Percentiles rank a stretch among this genome's conserved stretches.
Evolutionary conservation across 2,329 filamentous ascomycete species (phyloP).

Genomic region (Apiospora phragmitis): DNA sequence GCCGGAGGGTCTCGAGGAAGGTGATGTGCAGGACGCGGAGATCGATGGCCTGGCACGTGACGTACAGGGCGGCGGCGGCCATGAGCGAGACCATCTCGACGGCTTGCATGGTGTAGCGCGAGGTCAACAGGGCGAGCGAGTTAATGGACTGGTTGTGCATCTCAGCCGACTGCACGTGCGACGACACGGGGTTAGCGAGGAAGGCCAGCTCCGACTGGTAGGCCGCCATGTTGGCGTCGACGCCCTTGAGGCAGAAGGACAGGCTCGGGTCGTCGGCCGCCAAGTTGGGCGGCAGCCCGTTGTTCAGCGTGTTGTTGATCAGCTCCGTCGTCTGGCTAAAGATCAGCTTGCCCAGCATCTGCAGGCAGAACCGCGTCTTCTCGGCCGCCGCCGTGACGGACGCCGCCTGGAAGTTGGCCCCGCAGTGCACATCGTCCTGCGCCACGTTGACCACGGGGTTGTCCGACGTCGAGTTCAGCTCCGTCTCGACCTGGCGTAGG

Average conservation of each 20-base stretch:
- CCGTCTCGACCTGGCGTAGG: constrained; percentile 54
- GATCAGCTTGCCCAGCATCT: constrained; percentile 61
- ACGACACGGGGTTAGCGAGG: constrained; percentile 60
- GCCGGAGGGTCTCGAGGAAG: constrained; percentile 15
- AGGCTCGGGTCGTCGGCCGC: constrained; percentile 57
- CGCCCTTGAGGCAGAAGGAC: constrained; percentile 62
- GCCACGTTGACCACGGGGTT: constrained; percentile 60
- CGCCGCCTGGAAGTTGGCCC: constrained; percentile 68
- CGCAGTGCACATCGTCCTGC: constrained; percentile 49
- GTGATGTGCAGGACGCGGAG: constrained; percentile 21
- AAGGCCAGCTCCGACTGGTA: constrained; percentile 64
- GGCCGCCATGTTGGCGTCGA: constrained; percentile 67
- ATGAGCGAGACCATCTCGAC: constrained; percentile 58
- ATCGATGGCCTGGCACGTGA: constrained; percentile 21
- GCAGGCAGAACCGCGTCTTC: constrained; percentile 51
- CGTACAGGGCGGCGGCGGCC: constrained; percentile 45
- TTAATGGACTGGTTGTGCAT: constrained; percentile 69
- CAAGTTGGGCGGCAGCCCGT: constrained; percentile 64
- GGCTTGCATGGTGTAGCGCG: constrained; percentile 56
- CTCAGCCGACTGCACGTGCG: constrained; percentile 65
- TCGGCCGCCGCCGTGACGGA: constrained; percentile 66
- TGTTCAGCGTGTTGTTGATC: constrained; percentile 58
- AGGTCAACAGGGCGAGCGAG: constrained; percentile 61
- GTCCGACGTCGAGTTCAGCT: constrained; percentile 68
- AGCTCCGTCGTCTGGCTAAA: constrained; percentile 65